These are phyloP conservation scores for Pleurotus cornucopiae DNA, from an alignment of 768 basidiomycete genomes.

Conservation along the genomic window DNA sequence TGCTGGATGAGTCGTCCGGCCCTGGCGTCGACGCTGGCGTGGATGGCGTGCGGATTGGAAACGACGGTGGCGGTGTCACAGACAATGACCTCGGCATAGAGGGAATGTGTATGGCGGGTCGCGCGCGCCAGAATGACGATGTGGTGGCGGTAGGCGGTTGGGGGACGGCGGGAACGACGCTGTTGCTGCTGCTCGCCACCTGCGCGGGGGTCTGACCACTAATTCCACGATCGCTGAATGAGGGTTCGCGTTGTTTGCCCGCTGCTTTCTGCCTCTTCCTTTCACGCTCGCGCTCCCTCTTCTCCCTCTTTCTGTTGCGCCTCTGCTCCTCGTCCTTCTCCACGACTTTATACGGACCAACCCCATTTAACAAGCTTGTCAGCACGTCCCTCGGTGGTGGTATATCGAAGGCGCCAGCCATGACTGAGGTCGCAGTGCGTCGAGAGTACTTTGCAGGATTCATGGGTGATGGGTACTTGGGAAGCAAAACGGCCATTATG, in stretches of 20 bases:
- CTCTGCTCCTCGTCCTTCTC: conserved; percentile 58
- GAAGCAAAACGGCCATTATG: conserved; percentile 30
- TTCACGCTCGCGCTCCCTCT: conserved; percentile 48
- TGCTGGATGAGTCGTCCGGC: conserved; percentile 68
- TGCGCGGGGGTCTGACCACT: neutral
- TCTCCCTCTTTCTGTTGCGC: conserved; percentile 52
- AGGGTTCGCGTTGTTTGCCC: conserved; percentile 28
- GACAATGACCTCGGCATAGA: conserved; percentile 68
- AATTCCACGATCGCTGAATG: conserved; percentile 15
- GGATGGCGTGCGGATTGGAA: conserved; percentile 36
- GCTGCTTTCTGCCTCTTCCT: conserved; percentile 32
- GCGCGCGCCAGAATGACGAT: conserved; percentile 60
- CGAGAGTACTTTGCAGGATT: conserved; percentile 37
- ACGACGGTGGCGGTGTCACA: conserved; percentile 65
- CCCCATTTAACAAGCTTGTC: conserved; percentile 76
- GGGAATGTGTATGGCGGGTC: conserved; percentile 72
- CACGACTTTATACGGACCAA: conserved; percentile 57
- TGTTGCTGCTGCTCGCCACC: conserved; percentile 3
- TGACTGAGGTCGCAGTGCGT: conserved; percentile 71
- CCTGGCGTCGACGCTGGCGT: conserved; percentile 74
- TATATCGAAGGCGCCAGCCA: conserved; percentile 72
- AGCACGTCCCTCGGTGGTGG: conserved; percentile 69
- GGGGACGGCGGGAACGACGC: conserved; percentile 22
- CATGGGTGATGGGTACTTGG: conserved; percentile 22
- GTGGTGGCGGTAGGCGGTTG: conserved; percentile 25